phyloP scores from a whole-genome alignment of 1,284 basidiomycete genomes.

The Trichosporon ovoides region DNA sequence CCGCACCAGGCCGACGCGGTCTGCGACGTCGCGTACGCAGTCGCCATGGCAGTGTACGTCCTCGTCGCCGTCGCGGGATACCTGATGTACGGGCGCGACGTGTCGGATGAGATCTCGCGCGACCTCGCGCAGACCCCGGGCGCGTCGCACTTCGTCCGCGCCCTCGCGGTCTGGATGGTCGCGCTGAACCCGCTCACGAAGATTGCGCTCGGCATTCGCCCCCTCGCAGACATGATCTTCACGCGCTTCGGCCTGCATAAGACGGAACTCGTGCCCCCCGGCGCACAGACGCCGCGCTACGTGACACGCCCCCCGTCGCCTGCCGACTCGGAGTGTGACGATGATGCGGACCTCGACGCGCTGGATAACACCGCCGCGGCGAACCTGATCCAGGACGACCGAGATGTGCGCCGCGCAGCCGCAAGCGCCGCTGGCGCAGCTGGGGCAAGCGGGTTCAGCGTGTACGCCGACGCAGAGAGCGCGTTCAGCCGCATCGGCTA shows the following conservation, averaged over 20 bases:
- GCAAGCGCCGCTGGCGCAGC: neutral
- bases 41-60: conserved; percentile 73
- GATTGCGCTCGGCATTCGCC: conserved; percentile 75
- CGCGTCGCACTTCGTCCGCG: conserved; percentile 67
- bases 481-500: neutral
- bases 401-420: neutral
- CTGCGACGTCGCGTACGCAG: conserved; percentile 52
- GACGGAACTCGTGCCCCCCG: conserved; percentile 35
- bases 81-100: conserved; percentile 80
- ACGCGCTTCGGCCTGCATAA: conserved; percentile 36
- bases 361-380: neutral
- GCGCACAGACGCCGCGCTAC: conserved; percentile 29
- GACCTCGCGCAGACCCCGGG: conserved; percentile 72
- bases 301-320: conserved; percentile 26
- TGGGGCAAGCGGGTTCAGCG: neutral
- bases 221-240: conserved; percentile 49
- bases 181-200: conserved; percentile 58
- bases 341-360: neutral
- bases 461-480: neutral
- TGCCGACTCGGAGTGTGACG: conserved; percentile 8
- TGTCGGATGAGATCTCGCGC: conserved; percentile 80
- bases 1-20: conserved; percentile 61
- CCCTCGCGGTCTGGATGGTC: conserved; percentile 76
- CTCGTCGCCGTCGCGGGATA: conserved; percentile 79
- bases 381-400: conserved; percentile 1